A percentile compares a stretch with the other conserved stretches of the same genome.
These are phyloP conservation scores for Russula earlei DNA, from an alignment of 768 basidiomycete genomes.

Conservation along the genomic window DNA sequence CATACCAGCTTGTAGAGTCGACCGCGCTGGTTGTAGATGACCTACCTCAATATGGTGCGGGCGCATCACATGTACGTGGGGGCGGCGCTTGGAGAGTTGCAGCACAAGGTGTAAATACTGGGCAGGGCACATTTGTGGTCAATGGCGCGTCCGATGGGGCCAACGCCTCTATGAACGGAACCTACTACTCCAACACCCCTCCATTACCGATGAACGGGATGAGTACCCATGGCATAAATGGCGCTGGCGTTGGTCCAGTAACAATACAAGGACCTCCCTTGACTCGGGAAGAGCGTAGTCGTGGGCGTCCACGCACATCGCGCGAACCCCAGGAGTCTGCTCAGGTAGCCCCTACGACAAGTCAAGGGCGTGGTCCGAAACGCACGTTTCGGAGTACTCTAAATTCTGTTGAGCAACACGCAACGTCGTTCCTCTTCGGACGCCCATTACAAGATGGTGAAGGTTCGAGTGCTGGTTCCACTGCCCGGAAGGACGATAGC, in stretches of 20 bases:
- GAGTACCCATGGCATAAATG: background rate
- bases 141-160: background rate
- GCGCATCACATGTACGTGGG: background rate
- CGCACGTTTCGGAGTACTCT: conserved; percentile 59
- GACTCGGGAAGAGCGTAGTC: conserved; percentile 13
- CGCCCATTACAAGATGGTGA: conserved; percentile 28
- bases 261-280: conserved; percentile 2
- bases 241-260: background rate
- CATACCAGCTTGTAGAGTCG: background rate
- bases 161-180: conserved; percentile 4
- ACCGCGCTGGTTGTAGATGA: background rate
- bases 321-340: conserved; percentile 2
- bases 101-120: background rate
- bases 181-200: background rate
- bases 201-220: background rate
- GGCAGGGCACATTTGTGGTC: background rate
- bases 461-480: conserved; percentile 5
- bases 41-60: background rate
- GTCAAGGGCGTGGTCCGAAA: conserved; percentile 51
- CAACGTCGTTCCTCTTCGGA: conserved; percentile 57
- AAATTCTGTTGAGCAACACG: conserved; percentile 61
- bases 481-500: conserved; percentile 7
- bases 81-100: background rate
- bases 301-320: conserved; percentile 11
- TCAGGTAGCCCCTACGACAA: conserved; percentile 9